A percentile compares a stretch with the other conserved stretches of the same genome.
These are phyloP conservation scores for Aspergillus viridinutans DNA, from an alignment of 2,329 filamentous ascomycete genomes.

Conservation along the genomic window DNA sequence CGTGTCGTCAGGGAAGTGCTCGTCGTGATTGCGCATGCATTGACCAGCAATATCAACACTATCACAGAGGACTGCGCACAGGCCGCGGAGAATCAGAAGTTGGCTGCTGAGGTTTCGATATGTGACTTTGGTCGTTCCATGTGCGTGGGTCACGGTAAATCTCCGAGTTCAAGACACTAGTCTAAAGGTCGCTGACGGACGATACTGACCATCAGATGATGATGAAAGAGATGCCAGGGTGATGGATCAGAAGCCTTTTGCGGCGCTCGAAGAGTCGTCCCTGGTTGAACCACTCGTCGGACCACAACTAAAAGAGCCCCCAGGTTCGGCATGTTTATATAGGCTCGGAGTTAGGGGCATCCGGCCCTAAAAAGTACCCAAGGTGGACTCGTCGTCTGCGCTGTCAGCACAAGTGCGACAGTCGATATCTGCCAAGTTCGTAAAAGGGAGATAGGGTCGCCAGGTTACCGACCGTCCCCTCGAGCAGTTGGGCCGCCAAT, in stretches of 20 bases:
- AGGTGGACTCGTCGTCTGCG: not conserved
- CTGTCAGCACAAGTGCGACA: not conserved
- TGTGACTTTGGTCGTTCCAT: slow-evolving; percentile 19
- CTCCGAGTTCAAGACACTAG: slow-evolving; percentile 2
- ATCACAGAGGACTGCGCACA: slow-evolving; percentile 10
- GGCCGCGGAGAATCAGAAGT: slow-evolving; percentile 6
- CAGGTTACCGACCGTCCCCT: slow-evolving; percentile 12
- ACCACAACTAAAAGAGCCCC: slow-evolving; percentile 3
- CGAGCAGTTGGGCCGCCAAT: slow-evolving; percentile 20
- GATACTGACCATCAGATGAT: not conserved
- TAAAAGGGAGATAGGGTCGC: not conserved
- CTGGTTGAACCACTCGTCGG: not conserved
- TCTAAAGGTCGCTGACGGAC: slow-evolving; percentile 3
- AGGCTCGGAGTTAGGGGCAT: slow-evolving; percentile 10
- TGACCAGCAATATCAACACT: slow-evolving; percentile 4
- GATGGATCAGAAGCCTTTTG: not conserved
- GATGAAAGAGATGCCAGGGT: not conserved
- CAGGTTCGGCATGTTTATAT: slow-evolving; percentile 3
- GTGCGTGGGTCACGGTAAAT: slow-evolving; percentile 19
- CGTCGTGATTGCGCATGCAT: slow-evolving; percentile 10
- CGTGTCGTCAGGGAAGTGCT: slow-evolving; percentile 8
- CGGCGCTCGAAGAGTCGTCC: not conserved
- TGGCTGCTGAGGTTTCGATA: slow-evolving; percentile 7
- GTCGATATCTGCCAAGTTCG: slow-evolving; percentile 4
- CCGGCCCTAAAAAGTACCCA: slow-evolving; percentile 6